A percentile compares a stretch with the other conserved stretches of the same genome.
Conservation (phyloP, 768 basidiomycete species). For the Rhizopogon roseolus region DNA sequence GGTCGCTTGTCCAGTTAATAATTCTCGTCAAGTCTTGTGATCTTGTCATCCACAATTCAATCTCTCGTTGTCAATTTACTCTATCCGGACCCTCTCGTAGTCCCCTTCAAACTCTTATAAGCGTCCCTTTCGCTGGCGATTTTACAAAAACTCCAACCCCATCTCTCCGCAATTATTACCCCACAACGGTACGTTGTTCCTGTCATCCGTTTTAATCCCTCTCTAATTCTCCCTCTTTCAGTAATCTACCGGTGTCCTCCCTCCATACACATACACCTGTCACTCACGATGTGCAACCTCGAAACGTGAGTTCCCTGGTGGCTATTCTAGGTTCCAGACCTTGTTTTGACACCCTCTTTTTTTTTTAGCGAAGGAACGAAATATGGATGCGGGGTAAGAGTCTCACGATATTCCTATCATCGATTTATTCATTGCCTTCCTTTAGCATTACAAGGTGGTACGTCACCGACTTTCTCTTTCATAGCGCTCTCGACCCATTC, state of each 20-base stretch:
- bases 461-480: constrained; percentile 36
- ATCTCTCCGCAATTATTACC: constrained; percentile 5
- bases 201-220: constrained; percentile 1
- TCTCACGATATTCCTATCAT: constrained; percentile 15
- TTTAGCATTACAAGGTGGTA: constrained; percentile 67
- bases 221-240: neutral
- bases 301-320: constrained; percentile 39
- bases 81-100: constrained; percentile 11
- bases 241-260: constrained; percentile 7
- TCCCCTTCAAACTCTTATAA: constrained; percentile 24
- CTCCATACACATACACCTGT: neutral
- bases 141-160: constrained; percentile 8
- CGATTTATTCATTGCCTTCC: constrained; percentile 7
- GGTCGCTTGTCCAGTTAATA: constrained; percentile 22
- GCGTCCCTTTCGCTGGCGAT: constrained; percentile 8
- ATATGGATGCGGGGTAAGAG: constrained; percentile 60
- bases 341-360: constrained; percentile 16
- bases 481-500: constrained; percentile 18
- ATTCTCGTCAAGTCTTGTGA: constrained; percentile 21
- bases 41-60: constrained; percentile 3
- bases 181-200: constrained; percentile 13
- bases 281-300: constrained; percentile 47
- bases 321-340: constrained; percentile 9
- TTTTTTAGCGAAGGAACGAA: constrained; percentile 63
- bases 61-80: neutral